Evolutionary conservation across 306 rosid species (phyloP), one percentile per base, ranked within the genome.

Genomic region (Glycine latifolia): DNA sequence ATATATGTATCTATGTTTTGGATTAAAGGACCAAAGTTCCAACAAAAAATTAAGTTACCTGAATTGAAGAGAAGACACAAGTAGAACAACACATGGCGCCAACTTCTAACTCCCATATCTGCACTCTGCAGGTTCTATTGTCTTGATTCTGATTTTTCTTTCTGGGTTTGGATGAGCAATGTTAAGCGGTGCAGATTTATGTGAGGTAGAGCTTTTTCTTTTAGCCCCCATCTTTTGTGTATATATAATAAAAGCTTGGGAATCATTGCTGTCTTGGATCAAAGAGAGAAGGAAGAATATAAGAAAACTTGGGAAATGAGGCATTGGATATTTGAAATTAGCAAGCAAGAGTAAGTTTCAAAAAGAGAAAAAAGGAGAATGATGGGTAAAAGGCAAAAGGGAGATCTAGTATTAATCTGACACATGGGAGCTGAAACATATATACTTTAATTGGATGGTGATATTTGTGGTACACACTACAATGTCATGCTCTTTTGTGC

Each of bases 271-370:
- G 92, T 93, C 94, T 93, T 93, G 92, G 88, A 88, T 92, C 91
- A 82, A 26, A 26, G 31, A 26, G 31, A 26, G 31, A 26, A 90
- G 90, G 44, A 85, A 91, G 98, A 91, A 96, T 93, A 93, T 84
- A 60, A 89, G 97, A 89, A 95, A 92, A 96, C 99, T 96, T 96
- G 94, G 91, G 98, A 89, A 87, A 90, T 87, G 93, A 93, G 98
- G 90, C 83, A 93, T 79, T 84, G 83, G 87, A 83, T 87, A 69
- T 95, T 49, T 87, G 86, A 90, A 89, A 70, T 87, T 80, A 78
- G 61, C 97, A 95, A 95, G 99, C 99, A 93, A 95, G 93, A 84
- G 91, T 26, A 89, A 83, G 94, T 94, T 87, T 79, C 88, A 83
- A 77, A 78, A 77, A 71, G 50, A 58, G 31, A 17, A 78, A 78